phyloP scores from a whole-genome alignment of 2,329 filamentous ascomycete genomes.

The Neopestalotiopsis sp. region DNA sequence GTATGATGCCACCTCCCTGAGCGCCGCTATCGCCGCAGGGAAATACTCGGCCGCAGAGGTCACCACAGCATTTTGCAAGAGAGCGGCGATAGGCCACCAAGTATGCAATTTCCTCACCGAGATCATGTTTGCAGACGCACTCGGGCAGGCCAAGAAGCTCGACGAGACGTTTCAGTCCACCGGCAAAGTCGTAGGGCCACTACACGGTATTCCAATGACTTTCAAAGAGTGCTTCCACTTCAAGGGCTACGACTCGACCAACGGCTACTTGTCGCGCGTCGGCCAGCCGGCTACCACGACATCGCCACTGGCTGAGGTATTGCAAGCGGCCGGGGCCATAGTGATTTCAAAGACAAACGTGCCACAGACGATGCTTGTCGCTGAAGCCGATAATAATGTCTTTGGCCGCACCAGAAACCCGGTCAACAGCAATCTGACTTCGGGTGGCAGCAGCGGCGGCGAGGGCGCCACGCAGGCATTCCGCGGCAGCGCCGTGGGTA shows the following conservation, averaged over 20 bases:
- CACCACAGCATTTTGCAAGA: constrained; percentile 11
- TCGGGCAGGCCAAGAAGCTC: constrained; percentile 41
- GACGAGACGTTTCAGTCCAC: constrained; percentile 42
- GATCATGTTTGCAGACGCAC: constrained; percentile 46
- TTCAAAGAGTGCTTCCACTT: constrained; percentile 35
- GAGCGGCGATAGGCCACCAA: constrained; percentile 17
- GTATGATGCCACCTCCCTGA: constrained; percentile 30
- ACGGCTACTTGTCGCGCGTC: constrained; percentile 34
- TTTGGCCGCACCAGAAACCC: constrained; percentile 32
- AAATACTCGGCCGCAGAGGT: constrained; percentile 16
- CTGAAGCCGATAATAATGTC: constrained; percentile 30
- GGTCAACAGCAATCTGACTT: constrained; percentile 26
- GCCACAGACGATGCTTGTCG: constrained; percentile 32
- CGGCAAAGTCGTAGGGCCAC: constrained; percentile 50
- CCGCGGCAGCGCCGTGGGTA: constrained; percentile 30
- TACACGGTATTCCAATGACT: constrained; percentile 60
- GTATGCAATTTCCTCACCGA: constrained; percentile 41
- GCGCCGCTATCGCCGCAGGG: constrained; percentile 22
- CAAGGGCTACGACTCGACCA: constrained; percentile 35
- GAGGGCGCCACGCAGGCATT: constrained; percentile 30
- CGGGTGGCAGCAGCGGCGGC: constrained; percentile 31
- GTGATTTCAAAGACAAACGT: constrained; percentile 31
- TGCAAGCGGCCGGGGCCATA: constrained; percentile 28
- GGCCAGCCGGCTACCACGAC: constrained; percentile 26
- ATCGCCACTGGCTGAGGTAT: constrained; percentile 25